phyloP scores from a whole-genome alignment of 306 rosid genomes.

The Dalbergia oliveri region DNA sequence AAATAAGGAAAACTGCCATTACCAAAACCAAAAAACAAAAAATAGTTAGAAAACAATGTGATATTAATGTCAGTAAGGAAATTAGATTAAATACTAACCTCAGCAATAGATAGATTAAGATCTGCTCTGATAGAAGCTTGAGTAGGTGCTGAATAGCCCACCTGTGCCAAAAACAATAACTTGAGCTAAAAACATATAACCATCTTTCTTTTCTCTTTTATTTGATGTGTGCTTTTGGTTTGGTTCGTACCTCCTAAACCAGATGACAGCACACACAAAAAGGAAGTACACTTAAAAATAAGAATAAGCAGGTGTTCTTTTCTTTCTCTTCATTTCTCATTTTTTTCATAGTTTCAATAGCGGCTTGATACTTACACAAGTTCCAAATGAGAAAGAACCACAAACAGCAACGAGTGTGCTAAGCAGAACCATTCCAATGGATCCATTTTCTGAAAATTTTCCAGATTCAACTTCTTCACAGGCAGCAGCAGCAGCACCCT shows the following conservation, averaged over 20 bases:
- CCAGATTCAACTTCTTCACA: constrained; percentile 44
- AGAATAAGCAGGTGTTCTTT: neutral
- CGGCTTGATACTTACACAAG: constrained; percentile 64
- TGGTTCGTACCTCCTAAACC: constrained; percentile 32
- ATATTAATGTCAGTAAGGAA: constrained; percentile 12
- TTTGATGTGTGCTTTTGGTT: constrained; percentile 22
- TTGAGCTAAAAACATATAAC: constrained; percentile 32
- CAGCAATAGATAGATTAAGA: constrained; percentile 60
- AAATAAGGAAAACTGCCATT: constrained; percentile 82
- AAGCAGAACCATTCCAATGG: constrained; percentile 77
- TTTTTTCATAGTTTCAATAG: neutral
- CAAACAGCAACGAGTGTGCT: constrained; percentile 81
- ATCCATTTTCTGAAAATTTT: constrained; percentile 49
- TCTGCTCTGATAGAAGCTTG: constrained; percentile 57
- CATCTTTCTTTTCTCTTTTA: neutral
- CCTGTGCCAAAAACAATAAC: constrained; percentile 56
- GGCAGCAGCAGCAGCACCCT: neutral
- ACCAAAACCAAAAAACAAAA: neutral
- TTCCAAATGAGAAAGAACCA: constrained; percentile 90
- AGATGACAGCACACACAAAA: constrained; percentile 18
- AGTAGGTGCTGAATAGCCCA: constrained; percentile 67
- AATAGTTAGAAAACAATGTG: neutral
- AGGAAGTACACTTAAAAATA: neutral
- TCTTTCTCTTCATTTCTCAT: neutral
- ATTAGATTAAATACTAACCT: constrained; percentile 42